phyloP scores from a whole-genome alignment of 2,329 filamentous ascomycete species.

The Aureobasidium lini region DNA sequence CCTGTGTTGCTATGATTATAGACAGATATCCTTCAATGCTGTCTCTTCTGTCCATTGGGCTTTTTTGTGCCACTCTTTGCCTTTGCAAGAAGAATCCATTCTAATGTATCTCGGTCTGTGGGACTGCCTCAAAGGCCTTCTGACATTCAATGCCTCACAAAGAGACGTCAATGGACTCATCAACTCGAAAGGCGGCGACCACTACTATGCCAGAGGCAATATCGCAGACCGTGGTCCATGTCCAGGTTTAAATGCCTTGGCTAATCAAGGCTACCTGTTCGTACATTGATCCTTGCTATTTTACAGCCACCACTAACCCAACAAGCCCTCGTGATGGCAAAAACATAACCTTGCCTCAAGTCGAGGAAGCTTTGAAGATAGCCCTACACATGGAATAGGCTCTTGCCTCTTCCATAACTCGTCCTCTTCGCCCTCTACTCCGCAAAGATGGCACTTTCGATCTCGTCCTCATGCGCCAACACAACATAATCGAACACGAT shows the following conservation, averaged over 20 bases:
- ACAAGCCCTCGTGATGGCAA: constrained; percentile 28
- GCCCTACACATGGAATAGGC: neutral
- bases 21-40: too few relatives aligned
- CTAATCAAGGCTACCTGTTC: constrained; percentile 29
- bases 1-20: too few relatives aligned
- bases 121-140: constrained; percentile 17
- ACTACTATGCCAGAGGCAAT: constrained; percentile 13
- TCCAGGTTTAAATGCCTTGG: constrained; percentile 26
- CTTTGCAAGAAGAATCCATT: too few relatives aligned
- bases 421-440: constrained; percentile 18
- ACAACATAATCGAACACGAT: constrained; percentile 31
- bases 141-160: constrained; percentile 13
- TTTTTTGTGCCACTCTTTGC: too few relatives aligned
- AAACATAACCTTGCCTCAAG: constrained; percentile 24
- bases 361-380: constrained; percentile 23
- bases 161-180: constrained; percentile 2
- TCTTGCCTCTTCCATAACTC: constrained; percentile 23
- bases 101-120: constrained; percentile 17
- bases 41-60: too few relatives aligned
- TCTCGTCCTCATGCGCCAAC: constrained; percentile 25
- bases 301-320: too few relatives aligned
- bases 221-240: constrained; percentile 24
- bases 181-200: constrained; percentile 18
- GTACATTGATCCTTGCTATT: neutral
- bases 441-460: constrained; percentile 28